Evolutionary conservation across 208 protist species (phyloP).

Genomic region (Phytomonas sp.): DNA sequence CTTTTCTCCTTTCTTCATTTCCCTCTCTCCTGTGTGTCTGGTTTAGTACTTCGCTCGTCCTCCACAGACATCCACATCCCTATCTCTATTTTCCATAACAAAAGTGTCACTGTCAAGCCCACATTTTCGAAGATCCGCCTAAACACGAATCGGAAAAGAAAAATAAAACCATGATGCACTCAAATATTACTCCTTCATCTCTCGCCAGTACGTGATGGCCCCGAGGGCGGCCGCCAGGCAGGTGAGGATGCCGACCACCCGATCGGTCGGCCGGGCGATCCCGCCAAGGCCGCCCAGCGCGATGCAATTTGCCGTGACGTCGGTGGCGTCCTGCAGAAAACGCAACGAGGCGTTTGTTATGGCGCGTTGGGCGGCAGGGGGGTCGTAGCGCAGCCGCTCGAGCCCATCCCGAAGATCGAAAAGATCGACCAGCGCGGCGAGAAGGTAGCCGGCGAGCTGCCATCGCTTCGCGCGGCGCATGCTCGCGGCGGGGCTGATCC

Average conservation of each 20-base stretch:
- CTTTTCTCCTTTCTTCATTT: too few relatives aligned
- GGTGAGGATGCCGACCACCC: constrained; percentile 15
- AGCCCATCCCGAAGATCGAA: constrained; percentile 32
- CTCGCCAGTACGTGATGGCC: constrained; percentile 24
- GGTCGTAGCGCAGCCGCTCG: constrained; percentile 27
- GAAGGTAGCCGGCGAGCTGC: constrained; percentile 27
- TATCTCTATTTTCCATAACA: too few relatives aligned
- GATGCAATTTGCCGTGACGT: constrained; percentile 23
- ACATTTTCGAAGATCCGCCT: too few relatives aligned
- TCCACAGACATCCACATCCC: too few relatives aligned
- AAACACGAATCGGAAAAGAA: too few relatives aligned
- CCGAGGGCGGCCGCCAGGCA: constrained; percentile 38
- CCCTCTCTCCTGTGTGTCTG: too few relatives aligned
- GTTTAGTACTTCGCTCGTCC: too few relatives aligned
- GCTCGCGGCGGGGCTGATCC: background rate
- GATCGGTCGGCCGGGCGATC: constrained; percentile 1
- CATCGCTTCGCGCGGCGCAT: background rate
- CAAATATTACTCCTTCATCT: constrained; percentile 8
- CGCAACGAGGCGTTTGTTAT: constrained; percentile 16
- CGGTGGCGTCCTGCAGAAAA: constrained; percentile 25
- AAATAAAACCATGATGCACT: too few relatives aligned
- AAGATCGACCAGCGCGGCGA: constrained; percentile 23
- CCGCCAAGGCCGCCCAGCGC: constrained; percentile 12
- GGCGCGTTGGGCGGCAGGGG: constrained; percentile 23
- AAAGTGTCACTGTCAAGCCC: too few relatives aligned